These are phyloP conservation scores for Sordariomycetes sp. DNA, from an alignment of 2,329 filamentous ascomycete species.

Conservation along the genomic window DNA sequence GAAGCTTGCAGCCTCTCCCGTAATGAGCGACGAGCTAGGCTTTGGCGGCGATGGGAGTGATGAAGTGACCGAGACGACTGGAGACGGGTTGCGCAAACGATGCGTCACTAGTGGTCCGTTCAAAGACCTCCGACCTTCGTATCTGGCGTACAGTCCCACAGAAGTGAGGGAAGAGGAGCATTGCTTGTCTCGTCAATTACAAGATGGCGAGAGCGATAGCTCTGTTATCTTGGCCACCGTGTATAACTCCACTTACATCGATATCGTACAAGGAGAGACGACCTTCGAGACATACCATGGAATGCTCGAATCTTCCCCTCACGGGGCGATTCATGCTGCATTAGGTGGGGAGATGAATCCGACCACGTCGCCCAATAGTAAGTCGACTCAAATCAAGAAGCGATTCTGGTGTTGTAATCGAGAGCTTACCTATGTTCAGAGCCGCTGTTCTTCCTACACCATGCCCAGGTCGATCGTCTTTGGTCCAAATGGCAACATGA, in stretches of 20 bases:
- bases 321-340: slow-evolving; percentile 14
- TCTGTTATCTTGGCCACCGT: slow-evolving; percentile 3
- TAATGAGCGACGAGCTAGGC: slow-evolving; percentile 12
- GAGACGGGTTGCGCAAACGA: no score
- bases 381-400: not conserved
- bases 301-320: slow-evolving; percentile 15
- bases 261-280: no score
- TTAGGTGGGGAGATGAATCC: slow-evolving; percentile 16
- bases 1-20: slow-evolving; percentile 12
- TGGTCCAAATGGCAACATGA: not conserved
- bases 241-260: no score
- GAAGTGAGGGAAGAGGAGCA: slow-evolving; percentile 10
- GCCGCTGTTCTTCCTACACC: not conserved
- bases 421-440: not conserved
- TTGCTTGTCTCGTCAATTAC: slow-evolving; percentile 16
- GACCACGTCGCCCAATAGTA: slow-evolving; percentile 10
- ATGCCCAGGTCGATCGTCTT: not conserved
- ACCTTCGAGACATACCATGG: slow-evolving; percentile 3
- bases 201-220: slow-evolving; percentile 7
- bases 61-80: slow-evolving; percentile 2
- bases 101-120: slow-evolving; percentile 15
- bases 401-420: not conserved
- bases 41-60: slow-evolving; percentile 20
- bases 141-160: slow-evolving; percentile 4
- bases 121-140: slow-evolving; percentile 9